phyloP scores from a whole-genome alignment of 345 rosid genomes.

The Psidium friedrichsthalianum region DNA sequence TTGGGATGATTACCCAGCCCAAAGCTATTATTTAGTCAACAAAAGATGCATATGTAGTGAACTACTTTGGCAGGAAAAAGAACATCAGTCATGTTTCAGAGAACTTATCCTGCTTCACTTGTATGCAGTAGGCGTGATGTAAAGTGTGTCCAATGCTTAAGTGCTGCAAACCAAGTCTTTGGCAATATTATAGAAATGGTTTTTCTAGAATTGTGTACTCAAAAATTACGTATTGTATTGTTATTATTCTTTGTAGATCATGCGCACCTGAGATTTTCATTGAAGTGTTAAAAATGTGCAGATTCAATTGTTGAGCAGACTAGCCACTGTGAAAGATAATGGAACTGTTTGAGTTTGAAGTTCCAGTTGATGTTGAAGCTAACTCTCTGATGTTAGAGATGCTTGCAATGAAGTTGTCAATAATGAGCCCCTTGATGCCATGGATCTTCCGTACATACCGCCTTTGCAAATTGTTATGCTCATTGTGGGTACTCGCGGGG shows the following conservation, averaged over 20 bases:
- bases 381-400: slow-evolving; percentile 27
- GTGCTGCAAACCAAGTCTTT: not conserved
- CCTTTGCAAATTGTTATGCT: slow-evolving; percentile 67
- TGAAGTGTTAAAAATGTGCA: slow-evolving; percentile 30
- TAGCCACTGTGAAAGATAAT: slow-evolving; percentile 90
- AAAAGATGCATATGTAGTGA: not conserved
- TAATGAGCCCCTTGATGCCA: slow-evolving; percentile 60
- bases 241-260: not conserved
- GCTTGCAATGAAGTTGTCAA: slow-evolving; percentile 19
- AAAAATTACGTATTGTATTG: not conserved
- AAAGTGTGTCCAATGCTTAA: not conserved
- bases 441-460: slow-evolving; percentile 48
- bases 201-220: not conserved
- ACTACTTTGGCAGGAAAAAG: not conserved
- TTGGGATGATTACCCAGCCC: not conserved
- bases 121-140: not conserved
- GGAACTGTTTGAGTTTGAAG: slow-evolving; percentile 94
- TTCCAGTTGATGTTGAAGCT: slow-evolving; percentile 69
- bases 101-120: not conserved
- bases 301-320: slow-evolving; percentile 72
- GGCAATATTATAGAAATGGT: not conserved
- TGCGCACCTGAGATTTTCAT: slow-evolving; percentile 3
- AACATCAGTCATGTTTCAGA: not conserved
- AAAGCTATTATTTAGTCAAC: not conserved
- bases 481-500: slow-evolving; percentile 81